Percentiles rank a stretch among this genome's conserved stretches.
phyloP scores from a whole-genome alignment of 192 early-diverging fungal genomes.

The Coemansia sp. region DNA sequence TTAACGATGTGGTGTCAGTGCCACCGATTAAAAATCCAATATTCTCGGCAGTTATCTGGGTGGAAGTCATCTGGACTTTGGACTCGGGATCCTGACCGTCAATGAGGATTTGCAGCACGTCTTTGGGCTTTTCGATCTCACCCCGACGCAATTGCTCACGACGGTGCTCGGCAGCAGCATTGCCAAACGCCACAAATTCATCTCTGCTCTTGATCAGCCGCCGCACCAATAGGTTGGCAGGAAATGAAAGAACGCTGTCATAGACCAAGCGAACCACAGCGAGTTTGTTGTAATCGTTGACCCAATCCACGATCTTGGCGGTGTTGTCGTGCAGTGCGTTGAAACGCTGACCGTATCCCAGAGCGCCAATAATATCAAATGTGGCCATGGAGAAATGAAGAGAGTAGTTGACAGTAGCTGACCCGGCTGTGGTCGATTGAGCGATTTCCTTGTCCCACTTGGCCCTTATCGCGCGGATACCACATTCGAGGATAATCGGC shows the following conservation, averaged over 20 bases:
- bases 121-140: constrained; percentile 34
- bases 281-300: constrained; percentile 23
- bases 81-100: constrained; percentile 49
- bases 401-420: constrained; percentile 22
- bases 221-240: constrained; percentile 2
- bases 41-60: constrained; percentile 34
- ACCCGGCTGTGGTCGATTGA: background rate
- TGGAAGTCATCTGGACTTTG: constrained; percentile 27
- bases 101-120: constrained; percentile 44
- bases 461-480: constrained; percentile 20
- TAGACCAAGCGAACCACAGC: constrained; percentile 9
- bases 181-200: constrained; percentile 25
- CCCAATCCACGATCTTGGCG: constrained; percentile 23
- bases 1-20: constrained; percentile 42
- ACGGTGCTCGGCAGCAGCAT: constrained; percentile 8
- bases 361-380: constrained; percentile 33
- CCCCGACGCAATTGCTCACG: constrained; percentile 13
- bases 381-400: constrained; percentile 27
- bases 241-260: constrained; percentile 3
- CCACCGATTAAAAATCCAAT: constrained; percentile 34
- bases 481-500: constrained; percentile 34
- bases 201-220: constrained; percentile 16
- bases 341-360: constrained; percentile 44
- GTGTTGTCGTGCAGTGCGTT: constrained; percentile 24
- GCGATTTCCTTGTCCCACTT: constrained; percentile 31